Evolutionary conservation across 192 early-diverging fungal species (phyloP), one percentile per base, ranked within the genome.

Genomic region (Dimargaris xerosporica): DNA sequence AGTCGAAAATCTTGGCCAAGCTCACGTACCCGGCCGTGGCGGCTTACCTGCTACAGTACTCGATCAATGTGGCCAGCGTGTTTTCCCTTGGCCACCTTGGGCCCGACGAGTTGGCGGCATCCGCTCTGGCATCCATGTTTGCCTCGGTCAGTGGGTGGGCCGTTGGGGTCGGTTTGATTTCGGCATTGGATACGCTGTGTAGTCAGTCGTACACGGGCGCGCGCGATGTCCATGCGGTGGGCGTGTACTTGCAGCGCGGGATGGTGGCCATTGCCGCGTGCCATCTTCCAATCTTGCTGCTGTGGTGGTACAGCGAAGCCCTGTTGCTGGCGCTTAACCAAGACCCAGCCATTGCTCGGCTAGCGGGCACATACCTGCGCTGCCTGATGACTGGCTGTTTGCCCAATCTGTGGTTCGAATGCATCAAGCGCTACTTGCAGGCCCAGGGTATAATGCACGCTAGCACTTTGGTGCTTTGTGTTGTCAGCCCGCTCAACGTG

Each of bases 401-500:
- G 31, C 85, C 91, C 3, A 83, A 76, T 70, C 71, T 96, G 69
- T 75, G 80, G 21, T 86, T 87, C 78, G 92, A 96, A 62, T 88
- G 86, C 67, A 66, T 91, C 52, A 89, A 91, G 67, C 80, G 89
- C 62, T 96, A 79, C 65, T 73, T 96, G 26, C 89, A 94, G 65
- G 83, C 85, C 0, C 94, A 98, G 75, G 93, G 86, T 61, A 85
- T 85, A 66, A 93, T 98, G 95, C 78, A 85, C 30, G 89, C 87
- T 0, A 79, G 77, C 42, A 89, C 91, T 30, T 78, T 76, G 60
- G 80, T 94, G 21, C 75, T 91, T 30, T 50, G 85, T 25, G 70
- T 85, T 48, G 82, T 82, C 3, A 63, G 85, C 28, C 89, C 88
- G 9, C 54, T 91, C 51, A 91, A 92, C 65, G 66, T 87, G 0